phyloP scores from a whole-genome alignment of 495 filamentous ascomycete species.

The Hypoxylon trugodes region DNA sequence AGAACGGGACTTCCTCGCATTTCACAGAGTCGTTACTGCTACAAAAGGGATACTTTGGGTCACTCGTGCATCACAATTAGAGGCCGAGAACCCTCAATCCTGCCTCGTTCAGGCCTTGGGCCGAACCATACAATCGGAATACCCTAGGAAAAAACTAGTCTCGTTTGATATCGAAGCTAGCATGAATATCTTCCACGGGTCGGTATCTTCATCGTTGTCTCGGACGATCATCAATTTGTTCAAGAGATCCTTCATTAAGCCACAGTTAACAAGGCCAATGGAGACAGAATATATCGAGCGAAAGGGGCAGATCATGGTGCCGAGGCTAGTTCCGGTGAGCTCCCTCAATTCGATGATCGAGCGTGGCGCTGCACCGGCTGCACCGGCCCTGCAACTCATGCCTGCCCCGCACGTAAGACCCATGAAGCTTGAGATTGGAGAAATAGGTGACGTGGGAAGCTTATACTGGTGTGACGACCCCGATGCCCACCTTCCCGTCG shows the following conservation, averaged over 20 bases:
- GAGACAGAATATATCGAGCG: slow-evolving; percentile 44
- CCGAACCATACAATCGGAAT: slow-evolving; percentile 44
- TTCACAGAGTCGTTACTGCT: slow-evolving; percentile 21
- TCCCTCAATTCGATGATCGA: slow-evolving; percentile 41
- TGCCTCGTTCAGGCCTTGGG: slow-evolving; percentile 36
- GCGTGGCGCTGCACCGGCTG: slow-evolving; percentile 12
- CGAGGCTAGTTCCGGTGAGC: slow-evolving; percentile 33
- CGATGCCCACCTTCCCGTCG: slow-evolving; percentile 13
- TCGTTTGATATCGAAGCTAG: slow-evolving; percentile 34
- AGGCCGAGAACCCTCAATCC: slow-evolving; percentile 27
- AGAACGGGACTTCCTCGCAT: slow-evolving; percentile 27
- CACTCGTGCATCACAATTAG: slow-evolving; percentile 37
- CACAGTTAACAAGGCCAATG: neutral
- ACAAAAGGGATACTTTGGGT: slow-evolving; percentile 42
- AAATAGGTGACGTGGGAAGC: slow-evolving; percentile 14
- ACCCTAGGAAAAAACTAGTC: slow-evolving; percentile 37
- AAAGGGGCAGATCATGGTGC: slow-evolving; percentile 38
- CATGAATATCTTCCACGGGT: neutral
- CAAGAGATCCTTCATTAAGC: slow-evolving; percentile 62
- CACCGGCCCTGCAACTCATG: slow-evolving; percentile 15
- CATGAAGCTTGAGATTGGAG: slow-evolving; percentile 26
- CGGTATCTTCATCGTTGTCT: neutral
- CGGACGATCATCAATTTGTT: slow-evolving; percentile 60
- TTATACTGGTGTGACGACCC: slow-evolving; percentile 28
- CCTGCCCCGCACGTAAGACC: slow-evolving; percentile 20